Percentiles rank a stretch among this genome's conserved stretches.
These are phyloP conservation scores for Trichoderma koningii DNA, from an alignment of 2,329 filamentous ascomycete genomes.

Conservation along the genomic window DNA sequence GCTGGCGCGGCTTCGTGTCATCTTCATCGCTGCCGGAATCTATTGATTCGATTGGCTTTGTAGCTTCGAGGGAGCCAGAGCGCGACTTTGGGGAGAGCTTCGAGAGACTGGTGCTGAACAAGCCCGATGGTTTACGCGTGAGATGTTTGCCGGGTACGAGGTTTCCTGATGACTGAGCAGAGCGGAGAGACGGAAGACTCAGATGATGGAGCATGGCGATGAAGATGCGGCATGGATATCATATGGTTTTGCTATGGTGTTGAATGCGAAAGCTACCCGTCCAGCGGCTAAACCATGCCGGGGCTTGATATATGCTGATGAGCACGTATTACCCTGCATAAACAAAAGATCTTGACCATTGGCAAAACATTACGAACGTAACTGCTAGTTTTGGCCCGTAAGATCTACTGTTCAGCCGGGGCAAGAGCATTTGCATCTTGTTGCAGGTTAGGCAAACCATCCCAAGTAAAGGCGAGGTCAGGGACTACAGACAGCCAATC, in stretches of 20 bases:
- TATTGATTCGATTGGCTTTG: background rate
- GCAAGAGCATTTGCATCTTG: no score
- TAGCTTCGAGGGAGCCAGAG: background rate
- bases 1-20: conserved; percentile 23
- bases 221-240: background rate
- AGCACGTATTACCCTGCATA: no score
- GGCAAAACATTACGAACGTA: no score
- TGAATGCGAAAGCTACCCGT: background rate
- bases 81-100: background rate
- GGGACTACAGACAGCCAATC: background rate
- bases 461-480: background rate
- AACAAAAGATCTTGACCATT: no score
- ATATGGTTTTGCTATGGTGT: no score
- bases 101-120: background rate
- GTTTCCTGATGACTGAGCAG: background rate
- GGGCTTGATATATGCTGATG: background rate
- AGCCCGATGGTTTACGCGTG: conserved; percentile 1
- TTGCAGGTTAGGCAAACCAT: conserved; percentile 1
- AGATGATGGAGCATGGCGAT: conserved; percentile 31
- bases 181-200: conserved; percentile 29
- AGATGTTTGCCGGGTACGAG: conserved; percentile 11
- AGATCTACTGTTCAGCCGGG: no score
- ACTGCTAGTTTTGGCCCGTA: no score
- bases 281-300: background rate
- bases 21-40: background rate